Base-by-base conservation (phyloP, 768 basidiomycete species). In the Amanita polypyramis region DNA sequence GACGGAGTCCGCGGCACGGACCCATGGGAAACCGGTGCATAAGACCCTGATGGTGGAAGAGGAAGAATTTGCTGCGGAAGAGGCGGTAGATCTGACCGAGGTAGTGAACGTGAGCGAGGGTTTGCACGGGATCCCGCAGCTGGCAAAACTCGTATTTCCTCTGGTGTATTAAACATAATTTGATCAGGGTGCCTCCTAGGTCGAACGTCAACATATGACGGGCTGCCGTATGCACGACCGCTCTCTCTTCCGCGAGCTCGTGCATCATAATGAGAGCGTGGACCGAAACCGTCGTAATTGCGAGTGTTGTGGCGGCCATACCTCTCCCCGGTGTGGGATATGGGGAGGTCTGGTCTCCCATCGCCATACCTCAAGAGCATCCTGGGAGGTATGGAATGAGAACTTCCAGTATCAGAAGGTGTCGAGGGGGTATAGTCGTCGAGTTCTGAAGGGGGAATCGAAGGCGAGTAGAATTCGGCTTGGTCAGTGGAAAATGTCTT, bases 311-410 rank as follows among this genome's bases (percentile, higher is more conserved):
- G 20, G 56, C 54, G 47, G 54, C 51, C 35, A 37, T 46, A 38
- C 30, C 43, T 42, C 49, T 53, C 50, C 25, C 65, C 62, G 14
- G 64, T 57, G 54, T 66, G 67, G n/a, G 76, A 73, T 56, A 85
- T 80, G 30, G 81, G 79, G 6, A 80, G 62, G 62, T 85, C 80
- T 2, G 73, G 72, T 33, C 79, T 61, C 2, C 85, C 83, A 57
- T 83, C 78, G 17, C 66, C 69, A 60, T 79, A 88, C 47, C 75
- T 75, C 55, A 87, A 64, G 51, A 86, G 63, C 81, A 88, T 85
- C 56, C 74, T 77, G 3, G 85, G 85, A 1, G 85, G 85, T 9
- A 77, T 55, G 6, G 76, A 77, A 52, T 66, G 63, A 7, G 71
- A 65, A 58, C 75, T 77, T 50, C 65, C 73, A 2, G 66, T 70